Evolutionary conservation across 2,329 filamentous ascomycete genomes (phyloP), one percentile per base, ranked within the genome.

Genomic region (Xylaria sp.): DNA sequence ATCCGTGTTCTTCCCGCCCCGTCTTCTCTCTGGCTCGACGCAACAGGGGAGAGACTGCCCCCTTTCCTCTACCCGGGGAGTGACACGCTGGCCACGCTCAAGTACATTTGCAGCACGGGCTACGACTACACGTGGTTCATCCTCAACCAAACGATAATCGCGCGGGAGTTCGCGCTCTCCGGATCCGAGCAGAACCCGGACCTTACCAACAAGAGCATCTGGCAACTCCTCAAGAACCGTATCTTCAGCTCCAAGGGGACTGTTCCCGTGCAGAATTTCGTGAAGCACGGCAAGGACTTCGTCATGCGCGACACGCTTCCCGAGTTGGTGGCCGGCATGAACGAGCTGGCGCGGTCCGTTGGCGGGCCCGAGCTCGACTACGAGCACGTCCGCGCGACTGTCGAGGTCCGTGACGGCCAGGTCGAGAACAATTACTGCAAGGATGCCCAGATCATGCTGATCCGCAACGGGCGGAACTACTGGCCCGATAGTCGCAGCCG

Each of bases 51-150:
- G 73, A 81, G 88, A 2, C 80, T 90, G 0, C 88, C 88, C 0
- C 84, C 87, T 0, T 85, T 84, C 68, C 79, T 89, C 1, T 90
- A 82, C 76, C 88, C 88, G 0, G 88, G 88, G 0, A 80, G 82
- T 39, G 88, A 90, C 75, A 90, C 88, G 0, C 78, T 89, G 4
- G 84, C 80, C 0, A 90, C 88, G 1, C 82, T 90, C 18, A 85
- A 85, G 78, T 79, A 89, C 74, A 90, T 90, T 69, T 88, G 87
- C 81, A 79, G 77, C 71, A 90, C 88, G 0, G 88, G 88, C 0
- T 85, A 89, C 78, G 87, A 89, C 76, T 90, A 90, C 80, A 85
- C 85, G 1, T 90, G 88, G 88, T 90, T 90, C 79, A 83, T 90
- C 64, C 82, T 88, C 2, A 83, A 88, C 76, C 85, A 87, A 69